Evolutionary conservation across 169 alveolate genomes (phyloP).

Genomic region (Plasmodium billcollinsi): DNA sequence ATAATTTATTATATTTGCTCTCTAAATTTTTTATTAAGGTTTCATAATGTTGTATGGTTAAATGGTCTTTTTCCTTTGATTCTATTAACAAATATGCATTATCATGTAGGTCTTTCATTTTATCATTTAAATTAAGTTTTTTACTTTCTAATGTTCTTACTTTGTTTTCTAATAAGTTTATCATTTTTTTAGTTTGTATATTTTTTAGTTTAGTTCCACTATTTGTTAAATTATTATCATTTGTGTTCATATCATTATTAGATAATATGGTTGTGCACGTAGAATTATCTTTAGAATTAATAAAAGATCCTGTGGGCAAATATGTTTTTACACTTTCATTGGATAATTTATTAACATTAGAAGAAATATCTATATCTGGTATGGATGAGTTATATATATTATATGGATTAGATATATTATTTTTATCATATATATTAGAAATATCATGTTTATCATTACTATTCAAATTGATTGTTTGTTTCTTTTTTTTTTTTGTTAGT

Average conservation of each 20-base stretch:
- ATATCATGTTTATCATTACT: background rate
- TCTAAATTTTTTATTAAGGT: conserved; percentile 59
- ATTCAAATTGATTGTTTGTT: background rate
- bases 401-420: too few species aligned
- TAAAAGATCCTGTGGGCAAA: conserved; percentile 4
- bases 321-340: conserved; percentile 40
- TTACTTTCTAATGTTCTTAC: conserved; percentile 43
- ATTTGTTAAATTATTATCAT: background rate
- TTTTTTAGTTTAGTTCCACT: conserved; percentile 28
- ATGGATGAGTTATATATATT: too few species aligned
- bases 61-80: conserved; percentile 43
- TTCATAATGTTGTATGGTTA: conserved; percentile 74
- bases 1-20: conserved; percentile 56
- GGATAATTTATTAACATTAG: conserved; percentile 16
- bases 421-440: background rate
- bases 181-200: conserved; percentile 11
- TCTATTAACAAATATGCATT: conserved; percentile 52
- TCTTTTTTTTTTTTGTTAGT: conserved; percentile 33
- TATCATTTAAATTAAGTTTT: conserved; percentile 41
- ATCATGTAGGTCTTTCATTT: conserved; percentile 63
- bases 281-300: conserved; percentile 19
- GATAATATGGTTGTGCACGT: conserved; percentile 44
- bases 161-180: conserved; percentile 35
- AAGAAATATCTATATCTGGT: too few species aligned
- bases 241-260: conserved; percentile 16